Base-by-base conservation (phyloP, 192 early-diverging fungal genomes). In the Fimicolochytrium jonesii region DNA sequence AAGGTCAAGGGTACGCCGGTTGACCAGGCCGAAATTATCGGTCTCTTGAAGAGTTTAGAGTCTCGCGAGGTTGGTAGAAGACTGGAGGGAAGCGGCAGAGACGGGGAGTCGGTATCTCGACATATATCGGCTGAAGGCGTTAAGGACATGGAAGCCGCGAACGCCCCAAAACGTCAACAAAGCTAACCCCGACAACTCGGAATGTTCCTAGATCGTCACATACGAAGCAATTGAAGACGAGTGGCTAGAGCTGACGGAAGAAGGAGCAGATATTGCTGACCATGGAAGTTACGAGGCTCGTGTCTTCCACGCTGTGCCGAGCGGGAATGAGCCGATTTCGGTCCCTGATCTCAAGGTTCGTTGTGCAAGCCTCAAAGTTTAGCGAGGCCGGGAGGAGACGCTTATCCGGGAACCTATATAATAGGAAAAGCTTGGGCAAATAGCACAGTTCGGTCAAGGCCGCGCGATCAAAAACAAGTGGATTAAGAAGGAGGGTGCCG, bases 381-480 rank as follows among this genome's bases (percentile, higher is more conserved):
- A 64, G 35, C 25, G 33, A 64, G 29, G 36, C 32, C 56, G 9
- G 25, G 13, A 29, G 59, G 33, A 47, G 43, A 22, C 18, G 11
- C 26, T 52, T 53, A 20, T 29, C 13, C 11, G 35, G 2, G 17
- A 66, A n/a, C 42, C 11, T 2, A 22, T 43, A 18, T 26, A 42
- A 49, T n/a, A 28, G 31, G 20, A 23, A 44, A 62, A 41, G 20
- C 28, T 68, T 4, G 57, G 69, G 35, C 28, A 30, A 7, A n/a
- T 43, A 22, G 44, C 66, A 6, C 43, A 71, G 32, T 88, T 97
- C 69, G 97, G 95, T 29, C 92, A 94, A 74, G 93, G 92, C 49
- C 88, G 88, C 69, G 94, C 94, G 22, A 88, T 99, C 76, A 92
- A 92, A 73, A 92, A 95, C 82, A 98, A 95, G 78, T 99, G 97